phyloP scores from a whole-genome alignment of 306 rosid species.

The Gastrolobium bilobum region DNA sequence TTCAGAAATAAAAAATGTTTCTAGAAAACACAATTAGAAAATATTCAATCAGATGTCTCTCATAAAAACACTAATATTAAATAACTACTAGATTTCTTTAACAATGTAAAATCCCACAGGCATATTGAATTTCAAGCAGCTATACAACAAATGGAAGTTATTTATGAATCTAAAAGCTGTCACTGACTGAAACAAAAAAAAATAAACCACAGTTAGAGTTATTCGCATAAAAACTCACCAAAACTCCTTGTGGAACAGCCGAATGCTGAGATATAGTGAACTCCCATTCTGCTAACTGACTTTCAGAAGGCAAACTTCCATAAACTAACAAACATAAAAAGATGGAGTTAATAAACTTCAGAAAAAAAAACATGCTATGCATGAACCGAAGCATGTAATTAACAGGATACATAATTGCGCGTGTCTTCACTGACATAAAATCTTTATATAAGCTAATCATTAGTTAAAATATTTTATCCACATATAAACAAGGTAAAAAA shows the following conservation, averaged over 20 bases:
- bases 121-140: constrained; percentile 18
- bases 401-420: constrained; percentile 25
- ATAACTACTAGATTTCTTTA: constrained; percentile 15
- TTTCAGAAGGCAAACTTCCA: constrained; percentile 90
- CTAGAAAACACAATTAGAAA: neutral
- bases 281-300: constrained; percentile 81
- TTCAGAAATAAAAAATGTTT: constrained; percentile 26
- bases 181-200: constrained; percentile 6
- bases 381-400: neutral
- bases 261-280: constrained; percentile 93
- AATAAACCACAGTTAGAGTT: neutral
- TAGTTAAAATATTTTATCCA: neutral
- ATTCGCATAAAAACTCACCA: constrained; percentile 63
- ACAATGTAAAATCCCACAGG: constrained; percentile 1
- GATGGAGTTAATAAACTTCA: constrained; percentile 15
- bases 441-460: neutral
- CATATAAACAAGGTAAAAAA: neutral
- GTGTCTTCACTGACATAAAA: neutral
- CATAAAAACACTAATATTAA: constrained; percentile 5
- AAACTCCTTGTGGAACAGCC: constrained; percentile 87
- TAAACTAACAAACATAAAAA: constrained; percentile 64
- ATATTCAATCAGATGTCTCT: neutral
- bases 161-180: constrained; percentile 16
- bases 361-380: neutral
- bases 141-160: constrained; percentile 1